Evolutionary conservation across 2,329 filamentous ascomycete species (phyloP), one percentile per base, ranked within the genome.

Genomic region (Alternaria novae-zelandiae): DNA sequence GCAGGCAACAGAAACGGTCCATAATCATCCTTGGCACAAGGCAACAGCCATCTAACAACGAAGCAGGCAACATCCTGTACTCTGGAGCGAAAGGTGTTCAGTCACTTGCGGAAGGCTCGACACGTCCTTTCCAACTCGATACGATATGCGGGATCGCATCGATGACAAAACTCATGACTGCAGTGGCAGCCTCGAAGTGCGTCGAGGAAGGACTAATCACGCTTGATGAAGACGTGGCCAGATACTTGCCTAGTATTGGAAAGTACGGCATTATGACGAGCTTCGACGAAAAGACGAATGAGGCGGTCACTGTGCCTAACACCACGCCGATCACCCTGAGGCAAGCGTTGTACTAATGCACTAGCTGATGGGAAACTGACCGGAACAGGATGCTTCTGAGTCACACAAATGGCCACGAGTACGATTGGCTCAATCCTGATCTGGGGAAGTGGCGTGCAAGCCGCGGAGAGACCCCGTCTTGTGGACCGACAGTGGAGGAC

Each of bases 401-500:
- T 10, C 83, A 85, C 66, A 85, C 83, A 0, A 79, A 81, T 70
- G 79, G 78, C 10, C 79, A 84, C 69, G 81, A 79, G 41, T 84
- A 84, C 62, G 78, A 81, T 46, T 83, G 83, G 70, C 82, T 83
- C 72, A 81, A 82, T 61, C 66, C 74, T 10, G 80, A 80, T 44
- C 70, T 85, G 2, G 68, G 71, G 23, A 79, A 83, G 49, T 83
- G 80, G 78, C 54, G 62, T 13, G 30, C 12, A 26, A 61, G 59
- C 43, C 59, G 67, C 8, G 51, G 46, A n/a, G 63, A 67, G 30
- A 32, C 15, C 6, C 56, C 63, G 0, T 67, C 54, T 89, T 70
- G 87, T 89, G 71, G 85, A 83, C 0, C 84, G 0, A 80, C 84
- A 3, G 68, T 83, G 11, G 79, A 81, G 32, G 86, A 49, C 75